A percentile compares a stretch with the other conserved stretches of the same genome.
phyloP scores from a whole-genome alignment of 1,284 basidiomycete species.

The Marasmius tenuissimus region DNA sequence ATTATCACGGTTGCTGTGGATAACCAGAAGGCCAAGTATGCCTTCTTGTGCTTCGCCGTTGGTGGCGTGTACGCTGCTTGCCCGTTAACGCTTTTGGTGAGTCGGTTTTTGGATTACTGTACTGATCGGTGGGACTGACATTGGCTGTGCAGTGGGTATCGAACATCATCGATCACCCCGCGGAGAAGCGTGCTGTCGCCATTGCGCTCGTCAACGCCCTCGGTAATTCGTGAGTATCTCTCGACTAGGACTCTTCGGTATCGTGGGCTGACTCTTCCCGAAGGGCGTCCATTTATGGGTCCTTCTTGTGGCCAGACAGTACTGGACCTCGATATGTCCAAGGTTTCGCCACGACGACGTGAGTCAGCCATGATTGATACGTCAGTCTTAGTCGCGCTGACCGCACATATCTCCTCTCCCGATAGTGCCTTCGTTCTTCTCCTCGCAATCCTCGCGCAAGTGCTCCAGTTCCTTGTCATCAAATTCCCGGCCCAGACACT shows the following conservation, averaged over 20 bases:
- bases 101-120: conserved; percentile 29
- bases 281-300: conserved; percentile 38
- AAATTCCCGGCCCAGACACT: conserved; percentile 11
- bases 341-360: conserved; percentile 35
- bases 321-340: conserved; percentile 39
- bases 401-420: neutral
- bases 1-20: conserved; percentile 35
- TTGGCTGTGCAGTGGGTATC: conserved; percentile 17
- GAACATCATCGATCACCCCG: conserved; percentile 24
- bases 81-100: conserved; percentile 38
- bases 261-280: neutral
- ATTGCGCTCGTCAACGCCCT: conserved; percentile 30
- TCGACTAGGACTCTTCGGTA: neutral
- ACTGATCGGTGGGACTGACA: conserved; percentile 7
- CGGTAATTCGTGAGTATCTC: conserved; percentile 21
- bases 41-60: conserved; percentile 43
- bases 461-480: conserved; percentile 14
- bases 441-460: conserved; percentile 21
- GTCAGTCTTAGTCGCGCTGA: neutral
- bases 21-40: conserved; percentile 37
- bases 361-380: neutral
- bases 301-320: conserved; percentile 41
- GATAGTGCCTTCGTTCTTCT: conserved; percentile 19
- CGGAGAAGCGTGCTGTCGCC: conserved; percentile 34
- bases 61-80: conserved; percentile 40